These are phyloP conservation scores for Scutellaria baicalensis DNA, from an alignment of 257 asterid genomes.

Conservation along the genomic window DNA sequence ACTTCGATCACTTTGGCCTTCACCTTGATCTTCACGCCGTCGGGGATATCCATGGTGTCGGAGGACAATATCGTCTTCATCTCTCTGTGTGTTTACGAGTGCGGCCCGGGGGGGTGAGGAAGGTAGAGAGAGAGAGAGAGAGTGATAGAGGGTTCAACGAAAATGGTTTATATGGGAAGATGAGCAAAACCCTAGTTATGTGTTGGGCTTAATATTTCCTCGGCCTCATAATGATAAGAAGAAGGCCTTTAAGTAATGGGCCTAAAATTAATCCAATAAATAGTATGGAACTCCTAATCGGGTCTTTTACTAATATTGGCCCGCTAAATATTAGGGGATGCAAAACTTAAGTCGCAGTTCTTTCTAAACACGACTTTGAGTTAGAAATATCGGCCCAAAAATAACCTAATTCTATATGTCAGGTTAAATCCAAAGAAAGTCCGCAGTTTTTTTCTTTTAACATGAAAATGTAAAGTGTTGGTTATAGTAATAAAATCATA, in stretches of 20 bases:
- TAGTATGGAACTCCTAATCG: neutral
- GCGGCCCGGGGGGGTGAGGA: neutral
- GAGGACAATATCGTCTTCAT: slow-evolving; percentile 75
- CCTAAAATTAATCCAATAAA: neutral
- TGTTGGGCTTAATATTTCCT: neutral
- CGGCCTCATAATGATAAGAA: no score
- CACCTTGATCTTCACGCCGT: slow-evolving; percentile 60
- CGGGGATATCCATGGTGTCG: slow-evolving; percentile 78
- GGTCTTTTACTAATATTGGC: neutral
- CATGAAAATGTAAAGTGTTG: no score
- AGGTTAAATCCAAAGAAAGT: no score
- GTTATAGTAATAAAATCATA: no score
- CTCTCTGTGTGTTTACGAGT: neutral
- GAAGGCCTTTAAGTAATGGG: neutral
- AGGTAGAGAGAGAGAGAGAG: neutral
- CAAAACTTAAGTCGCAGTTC: no score
- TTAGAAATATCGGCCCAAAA: no score
- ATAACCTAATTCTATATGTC: no score
- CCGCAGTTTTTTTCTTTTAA: no score
- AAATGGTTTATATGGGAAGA: neutral
- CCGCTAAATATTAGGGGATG: neutral
- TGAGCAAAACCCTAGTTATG: neutral
- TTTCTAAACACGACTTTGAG: no score
- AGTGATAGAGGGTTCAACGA: neutral
- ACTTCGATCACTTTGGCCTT: slow-evolving; percentile 69